phyloP scores from a whole-genome alignment of 2,329 filamentous ascomycete species.

The Didymella exigua region DNA sequence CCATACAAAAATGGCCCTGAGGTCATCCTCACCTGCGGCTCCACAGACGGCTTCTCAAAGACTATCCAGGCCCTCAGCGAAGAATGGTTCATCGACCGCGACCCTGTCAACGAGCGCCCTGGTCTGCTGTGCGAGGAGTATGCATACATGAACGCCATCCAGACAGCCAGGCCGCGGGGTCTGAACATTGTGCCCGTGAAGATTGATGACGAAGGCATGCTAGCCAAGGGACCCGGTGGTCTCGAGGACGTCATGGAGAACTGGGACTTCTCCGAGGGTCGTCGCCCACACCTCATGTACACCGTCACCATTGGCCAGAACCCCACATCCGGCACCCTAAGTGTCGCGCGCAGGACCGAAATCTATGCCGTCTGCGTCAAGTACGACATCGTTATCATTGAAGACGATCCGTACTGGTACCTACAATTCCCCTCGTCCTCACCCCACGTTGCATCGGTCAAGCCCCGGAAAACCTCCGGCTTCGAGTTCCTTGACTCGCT shows the following conservation, averaged over 20 bases:
- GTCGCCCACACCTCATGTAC: slow-evolving; percentile 83
- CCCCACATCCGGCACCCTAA: slow-evolving; percentile 78
- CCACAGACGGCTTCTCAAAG: slow-evolving; percentile 86
- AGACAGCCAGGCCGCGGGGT: slow-evolving; percentile 69
- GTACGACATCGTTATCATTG: slow-evolving; percentile 88
- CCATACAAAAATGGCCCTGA: slow-evolving; percentile 79
- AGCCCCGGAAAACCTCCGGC: slow-evolving; percentile 62
- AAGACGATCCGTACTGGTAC: slow-evolving; percentile 97
- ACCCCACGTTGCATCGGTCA: slow-evolving; percentile 38
- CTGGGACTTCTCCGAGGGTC: slow-evolving; percentile 78
- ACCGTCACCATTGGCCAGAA: slow-evolving; percentile 93
- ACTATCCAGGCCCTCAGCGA: slow-evolving; percentile 75
- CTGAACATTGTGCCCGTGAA: slow-evolving; percentile 75
- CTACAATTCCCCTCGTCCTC: slow-evolving; percentile 81
- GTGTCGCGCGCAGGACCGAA: slow-evolving; percentile 73
- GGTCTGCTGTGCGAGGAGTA: slow-evolving; percentile 80
- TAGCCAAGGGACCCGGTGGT: slow-evolving; percentile 72
- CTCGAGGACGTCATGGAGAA: slow-evolving; percentile 78
- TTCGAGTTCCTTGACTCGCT: slow-evolving; percentile 83
- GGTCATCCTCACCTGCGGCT: slow-evolving; percentile 78
- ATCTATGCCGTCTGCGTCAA: slow-evolving; percentile 80
- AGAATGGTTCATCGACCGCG: slow-evolving; percentile 71
- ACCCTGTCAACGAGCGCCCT: slow-evolving; percentile 72
- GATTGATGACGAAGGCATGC: slow-evolving; percentile 81
- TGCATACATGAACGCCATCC: slow-evolving; percentile 77